Conservation (phyloP, 2,329 filamentous ascomycete species). For the Ramichloridium luteum region DNA sequence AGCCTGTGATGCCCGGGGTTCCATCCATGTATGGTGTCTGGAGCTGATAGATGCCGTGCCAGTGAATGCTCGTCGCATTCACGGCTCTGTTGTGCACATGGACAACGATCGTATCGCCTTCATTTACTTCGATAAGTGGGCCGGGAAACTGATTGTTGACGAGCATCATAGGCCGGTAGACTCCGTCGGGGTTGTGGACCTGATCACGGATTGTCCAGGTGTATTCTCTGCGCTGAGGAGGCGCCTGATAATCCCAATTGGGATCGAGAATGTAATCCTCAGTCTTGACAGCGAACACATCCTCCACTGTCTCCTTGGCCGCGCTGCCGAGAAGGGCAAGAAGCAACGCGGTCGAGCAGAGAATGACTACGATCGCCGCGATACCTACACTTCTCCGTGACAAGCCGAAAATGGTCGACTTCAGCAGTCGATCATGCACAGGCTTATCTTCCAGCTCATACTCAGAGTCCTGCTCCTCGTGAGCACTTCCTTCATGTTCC, state of each 20-base stretch:
- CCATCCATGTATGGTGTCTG: constrained; percentile 57
- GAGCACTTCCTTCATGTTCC: constrained; percentile 2
- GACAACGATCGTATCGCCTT: constrained; percentile 56
- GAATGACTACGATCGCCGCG: too few species aligned
- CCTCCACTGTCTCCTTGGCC: too few species aligned
- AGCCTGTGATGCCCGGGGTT: constrained; percentile 50
- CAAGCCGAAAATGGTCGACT: too few species aligned
- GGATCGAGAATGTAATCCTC: constrained; percentile 46
- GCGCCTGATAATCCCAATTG: constrained; percentile 43
- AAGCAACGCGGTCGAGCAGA: too few species aligned
- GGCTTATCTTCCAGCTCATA: too few species aligned
- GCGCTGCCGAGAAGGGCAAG: too few species aligned
- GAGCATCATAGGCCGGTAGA: constrained; percentile 30
- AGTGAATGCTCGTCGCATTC: constrained; percentile 51
- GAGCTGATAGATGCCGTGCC: constrained; percentile 58
- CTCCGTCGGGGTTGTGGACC: constrained; percentile 47
- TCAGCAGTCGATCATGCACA: too few species aligned
- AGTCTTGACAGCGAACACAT: constrained; percentile 14
- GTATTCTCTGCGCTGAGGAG: constrained; percentile 43
- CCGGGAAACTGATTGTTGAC: constrained; percentile 31
- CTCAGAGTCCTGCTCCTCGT: too few species aligned
- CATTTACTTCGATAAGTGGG: constrained; percentile 32
- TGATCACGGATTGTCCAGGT: constrained; percentile 49
- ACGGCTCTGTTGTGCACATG: constrained; percentile 49
- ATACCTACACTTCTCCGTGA: too few species aligned